Conservation (phyloP, 2,329 filamentous ascomycete species). For the Helotiales sp. region DNA sequence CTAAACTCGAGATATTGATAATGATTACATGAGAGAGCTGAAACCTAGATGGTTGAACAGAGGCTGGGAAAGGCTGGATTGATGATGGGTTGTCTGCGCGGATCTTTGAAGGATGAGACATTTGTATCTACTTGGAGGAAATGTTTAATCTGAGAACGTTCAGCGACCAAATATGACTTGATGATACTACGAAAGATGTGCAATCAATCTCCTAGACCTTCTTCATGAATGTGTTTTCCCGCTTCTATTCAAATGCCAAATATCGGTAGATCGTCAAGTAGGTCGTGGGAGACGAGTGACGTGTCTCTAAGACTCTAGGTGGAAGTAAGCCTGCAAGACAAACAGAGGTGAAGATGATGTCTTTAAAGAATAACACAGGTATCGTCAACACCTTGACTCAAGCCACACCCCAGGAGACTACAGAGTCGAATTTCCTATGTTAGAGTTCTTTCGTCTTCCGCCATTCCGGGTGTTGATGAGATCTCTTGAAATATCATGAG, state of each 20-base stretch:
- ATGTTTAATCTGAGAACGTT: constrained; percentile 11
- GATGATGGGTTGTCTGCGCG: background rate
- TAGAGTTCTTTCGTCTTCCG: background rate
- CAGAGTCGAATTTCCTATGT: too few species aligned
- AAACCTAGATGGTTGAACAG: background rate
- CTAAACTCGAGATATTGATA: constrained; percentile 24
- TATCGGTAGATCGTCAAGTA: too few species aligned
- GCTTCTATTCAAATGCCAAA: too few species aligned
- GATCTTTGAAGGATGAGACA: constrained; percentile 7
- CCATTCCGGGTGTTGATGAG: background rate
- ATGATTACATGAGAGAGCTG: constrained; percentile 1
- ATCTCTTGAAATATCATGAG: background rate
- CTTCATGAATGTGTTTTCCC: too few species aligned
- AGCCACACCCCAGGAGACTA: too few species aligned
- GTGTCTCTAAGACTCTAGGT: too few species aligned
- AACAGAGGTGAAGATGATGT: too few species aligned
- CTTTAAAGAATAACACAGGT: too few species aligned
- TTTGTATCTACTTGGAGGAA: background rate
- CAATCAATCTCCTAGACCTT: too few species aligned
- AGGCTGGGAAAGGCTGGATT: constrained; percentile 4
- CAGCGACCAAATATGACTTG: background rate
- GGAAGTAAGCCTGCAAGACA: too few species aligned
- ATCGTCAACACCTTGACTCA: too few species aligned
- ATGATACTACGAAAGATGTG: background rate
- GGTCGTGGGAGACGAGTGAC: too few species aligned